Evolutionary conservation across 129 eudicot species (phyloP).

Genomic region (Lactuca saligna): DNA sequence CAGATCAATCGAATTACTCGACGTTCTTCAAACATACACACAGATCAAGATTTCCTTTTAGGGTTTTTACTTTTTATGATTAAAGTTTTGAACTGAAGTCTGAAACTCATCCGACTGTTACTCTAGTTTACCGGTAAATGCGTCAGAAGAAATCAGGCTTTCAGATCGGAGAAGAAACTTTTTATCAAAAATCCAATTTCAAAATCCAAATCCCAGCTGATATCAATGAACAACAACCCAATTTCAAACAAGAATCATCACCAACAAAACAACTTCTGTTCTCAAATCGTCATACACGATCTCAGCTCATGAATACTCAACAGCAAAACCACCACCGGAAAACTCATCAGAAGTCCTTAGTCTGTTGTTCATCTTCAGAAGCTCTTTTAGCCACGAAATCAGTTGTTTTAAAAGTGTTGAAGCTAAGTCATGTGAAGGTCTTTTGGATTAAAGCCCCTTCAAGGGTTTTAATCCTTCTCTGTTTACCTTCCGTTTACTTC

Average conservation of each 20-base stretch:
- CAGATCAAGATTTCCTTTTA: constrained; percentile 8
- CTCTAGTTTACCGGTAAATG: constrained; percentile 32
- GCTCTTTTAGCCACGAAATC: constrained; percentile 51
- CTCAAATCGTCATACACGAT: neutral
- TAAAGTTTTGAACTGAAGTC: neutral
- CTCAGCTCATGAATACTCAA: constrained; percentile 26
- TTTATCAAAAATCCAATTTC: constrained; percentile 25
- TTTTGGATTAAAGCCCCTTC: constrained; percentile 53
- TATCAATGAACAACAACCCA: constrained; percentile 9
- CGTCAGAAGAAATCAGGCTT: constrained; percentile 55
- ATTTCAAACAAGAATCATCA: neutral
- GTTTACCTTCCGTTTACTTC: constrained; percentile 58
- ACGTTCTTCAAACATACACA: constrained; percentile 19
- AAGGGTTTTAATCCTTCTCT: constrained; percentile 44
- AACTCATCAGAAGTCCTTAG: constrained; percentile 29
- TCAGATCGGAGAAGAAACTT: constrained; percentile 38
- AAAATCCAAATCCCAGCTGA: constrained; percentile 14
- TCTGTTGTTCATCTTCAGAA: constrained; percentile 42
- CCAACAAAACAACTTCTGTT: neutral
- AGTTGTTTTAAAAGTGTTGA: constrained; percentile 32
- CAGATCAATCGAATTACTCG: constrained; percentile 1
- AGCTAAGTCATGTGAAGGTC: constrained; percentile 33
- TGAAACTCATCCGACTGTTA: neutral
- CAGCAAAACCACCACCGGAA: constrained; percentile 17
- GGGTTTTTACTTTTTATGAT: constrained; percentile 3